Conservation (phyloP, 176 grass and related monocot genomes). For the Typha latifolia region DNA sequence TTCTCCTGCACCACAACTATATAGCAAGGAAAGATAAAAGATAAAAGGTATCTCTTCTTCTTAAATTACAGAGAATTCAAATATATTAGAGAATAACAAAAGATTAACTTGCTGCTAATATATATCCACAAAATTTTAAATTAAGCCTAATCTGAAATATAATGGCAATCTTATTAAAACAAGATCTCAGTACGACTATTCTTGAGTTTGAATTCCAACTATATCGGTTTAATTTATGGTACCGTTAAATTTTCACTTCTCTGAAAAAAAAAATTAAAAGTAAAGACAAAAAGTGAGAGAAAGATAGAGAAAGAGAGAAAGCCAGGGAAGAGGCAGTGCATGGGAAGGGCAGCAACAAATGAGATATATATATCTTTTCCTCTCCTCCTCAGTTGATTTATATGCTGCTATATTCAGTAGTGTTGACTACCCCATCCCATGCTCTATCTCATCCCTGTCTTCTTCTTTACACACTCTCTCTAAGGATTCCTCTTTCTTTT, state of each 20-base stretch:
- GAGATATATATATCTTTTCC: not conserved
- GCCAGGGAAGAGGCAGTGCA: slow-evolving; percentile 97
- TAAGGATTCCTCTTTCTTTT: not conserved
- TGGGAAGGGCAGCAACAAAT: slow-evolving; percentile 24
- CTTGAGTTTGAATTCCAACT: no score
- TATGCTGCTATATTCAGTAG: no score
- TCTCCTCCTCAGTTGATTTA: not conserved
- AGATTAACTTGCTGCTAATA: no score
- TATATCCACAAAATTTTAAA: no score
- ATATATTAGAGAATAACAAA: no score
- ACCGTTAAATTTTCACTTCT: no score
- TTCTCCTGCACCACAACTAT: no score
- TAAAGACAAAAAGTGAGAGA: not conserved
- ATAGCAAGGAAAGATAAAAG: no score
- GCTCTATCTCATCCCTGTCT: slow-evolving; percentile 66
- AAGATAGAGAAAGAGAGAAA: slow-evolving; percentile 1
- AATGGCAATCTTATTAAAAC: not conserved
- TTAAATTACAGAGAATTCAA: no score
- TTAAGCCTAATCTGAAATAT: not conserved
- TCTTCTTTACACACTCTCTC: slow-evolving; percentile 23
- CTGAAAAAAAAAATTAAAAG: not conserved
- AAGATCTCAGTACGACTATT: no score
- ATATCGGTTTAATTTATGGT: no score
- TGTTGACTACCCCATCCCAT: slow-evolving; percentile 61
- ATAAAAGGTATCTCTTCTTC: no score